Conservation (phyloP, 148 eudicot species). For the Chenopodium suecicum region DNA sequence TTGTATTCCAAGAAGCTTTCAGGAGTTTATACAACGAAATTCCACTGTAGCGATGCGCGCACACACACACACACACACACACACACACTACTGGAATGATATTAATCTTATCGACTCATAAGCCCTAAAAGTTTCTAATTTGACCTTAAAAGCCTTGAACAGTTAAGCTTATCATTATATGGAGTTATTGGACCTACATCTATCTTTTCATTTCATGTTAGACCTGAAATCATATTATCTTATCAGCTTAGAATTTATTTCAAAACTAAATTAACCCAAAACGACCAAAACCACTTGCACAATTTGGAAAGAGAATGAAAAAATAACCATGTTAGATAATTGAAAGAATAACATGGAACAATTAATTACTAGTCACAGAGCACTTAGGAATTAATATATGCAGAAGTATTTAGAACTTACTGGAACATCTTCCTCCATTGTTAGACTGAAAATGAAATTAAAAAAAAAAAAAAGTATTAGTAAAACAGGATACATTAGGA, state of each 20-base stretch:
- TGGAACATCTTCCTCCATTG: conserved; percentile 76
- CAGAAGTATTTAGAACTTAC: conserved; percentile 40
- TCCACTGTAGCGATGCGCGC: background rate
- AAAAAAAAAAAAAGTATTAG: background rate
- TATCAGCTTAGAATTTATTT: no score
- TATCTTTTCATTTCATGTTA: no score
- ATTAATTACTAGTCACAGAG: background rate
- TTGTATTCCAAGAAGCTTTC: background rate
- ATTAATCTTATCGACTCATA: no score
- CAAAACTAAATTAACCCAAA: background rate
- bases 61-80: background rate
- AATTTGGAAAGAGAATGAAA: background rate
- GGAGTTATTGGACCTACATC: no score
- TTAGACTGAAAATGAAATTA: conserved; percentile 49
- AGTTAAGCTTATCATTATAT: no score
- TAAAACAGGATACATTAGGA: no score
- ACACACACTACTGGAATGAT: background rate
- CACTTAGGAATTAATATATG: background rate
- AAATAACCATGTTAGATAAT: background rate
- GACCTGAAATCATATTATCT: no score
- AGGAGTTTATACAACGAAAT: background rate
- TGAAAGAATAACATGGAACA: background rate
- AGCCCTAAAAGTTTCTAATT: no score
- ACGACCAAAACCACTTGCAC: background rate
- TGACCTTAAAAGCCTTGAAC: no score